Evolutionary conservation across 768 basidiomycete genomes (phyloP).

Genomic region (Lactarius evosmus): DNA sequence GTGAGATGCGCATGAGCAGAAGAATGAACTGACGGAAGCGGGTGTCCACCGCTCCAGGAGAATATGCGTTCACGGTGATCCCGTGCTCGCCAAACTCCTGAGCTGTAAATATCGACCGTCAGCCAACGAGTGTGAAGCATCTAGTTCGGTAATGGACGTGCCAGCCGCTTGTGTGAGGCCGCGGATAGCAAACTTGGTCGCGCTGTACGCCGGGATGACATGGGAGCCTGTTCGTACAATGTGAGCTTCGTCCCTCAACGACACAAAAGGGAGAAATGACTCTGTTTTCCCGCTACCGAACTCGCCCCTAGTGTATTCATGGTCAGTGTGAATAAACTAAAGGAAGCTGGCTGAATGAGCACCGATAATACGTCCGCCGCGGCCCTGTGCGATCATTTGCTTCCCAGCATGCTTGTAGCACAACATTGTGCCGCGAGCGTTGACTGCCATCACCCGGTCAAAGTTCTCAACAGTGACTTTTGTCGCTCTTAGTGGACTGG

Average conservation of each 20-base stretch:
- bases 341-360: background rate
- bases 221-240: background rate
- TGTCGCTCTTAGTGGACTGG: background rate
- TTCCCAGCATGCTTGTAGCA: slow-evolving; percentile 31
- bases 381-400: slow-evolving; percentile 28
- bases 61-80: slow-evolving; percentile 32
- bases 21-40: slow-evolving; percentile 19
- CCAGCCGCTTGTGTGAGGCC: slow-evolving; percentile 30
- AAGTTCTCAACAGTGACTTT: slow-evolving; percentile 8
- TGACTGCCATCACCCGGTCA: slow-evolving; percentile 17
- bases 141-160: background rate
- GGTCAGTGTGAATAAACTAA: background rate
- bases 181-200: slow-evolving; percentile 30
- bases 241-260: background rate
- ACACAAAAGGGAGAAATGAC: background rate
- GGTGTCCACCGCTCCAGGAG: slow-evolving; percentile 27
- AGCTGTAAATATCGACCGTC: slow-evolving; percentile 17
- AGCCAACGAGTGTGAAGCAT: background rate
- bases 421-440: slow-evolving; percentile 26
- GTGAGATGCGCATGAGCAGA: background rate
- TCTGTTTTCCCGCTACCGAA: slow-evolving; percentile 22
- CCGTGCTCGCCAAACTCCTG: slow-evolving; percentile 21
- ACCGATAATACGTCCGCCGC: slow-evolving; percentile 27
- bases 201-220: slow-evolving; percentile 14
- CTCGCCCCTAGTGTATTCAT: slow-evolving; percentile 10